Evolutionary conservation across 768 basidiomycete species (phyloP), one percentile per base, ranked within the genome.

Genomic region (Chalciporus piperatus): DNA sequence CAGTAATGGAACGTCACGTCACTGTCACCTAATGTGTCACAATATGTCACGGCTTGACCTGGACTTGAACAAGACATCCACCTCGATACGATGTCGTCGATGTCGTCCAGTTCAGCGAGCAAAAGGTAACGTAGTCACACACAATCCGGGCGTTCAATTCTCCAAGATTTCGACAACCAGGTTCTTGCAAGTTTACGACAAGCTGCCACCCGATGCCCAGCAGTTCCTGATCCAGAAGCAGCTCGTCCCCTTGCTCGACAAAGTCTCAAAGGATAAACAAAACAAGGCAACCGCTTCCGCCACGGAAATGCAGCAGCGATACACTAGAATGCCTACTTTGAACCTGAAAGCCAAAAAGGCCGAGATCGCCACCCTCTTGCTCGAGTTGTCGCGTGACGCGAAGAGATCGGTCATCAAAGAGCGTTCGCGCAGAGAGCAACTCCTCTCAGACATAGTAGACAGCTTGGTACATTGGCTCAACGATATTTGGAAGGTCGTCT

Each of bases 401-500:
- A 85, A 85, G 55, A 67, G 75, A 4, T 69, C 78, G 1, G 68
- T 79, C 50, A 68, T 82, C 55, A 78, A 73, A 46, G 84, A 84
- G 45, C 70, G 72, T 27, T 82, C 81, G 2, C 75, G 71, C 52
- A 73, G 76, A 25, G 76, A 79, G 17, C 81, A 84, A 53, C 71
- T 87, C 2, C 59, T 85, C 13, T 56, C 69, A 20, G 84, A 87
- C 62, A 74, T 78, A 7, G 67, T 85, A 9, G 75, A 81, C 42
- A 82, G 73, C 56, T 63, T 87, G 20, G 67, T 76, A 0, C 59
- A 60, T n/a, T 87, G 84, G 84, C 59, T 87, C 43, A 79, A 73
- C 60, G 77, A 82, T 55, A 79, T 87, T 32, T 88, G 86, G 86
- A 72, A 63, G 47, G 72, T 76, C 28, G 79, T 79, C 9, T 86